Evolutionary conservation across 78 protist genomes (phyloP), one percentile per base, ranked within the genome.

Genomic region (Dictyostelium capitatum): DNA sequence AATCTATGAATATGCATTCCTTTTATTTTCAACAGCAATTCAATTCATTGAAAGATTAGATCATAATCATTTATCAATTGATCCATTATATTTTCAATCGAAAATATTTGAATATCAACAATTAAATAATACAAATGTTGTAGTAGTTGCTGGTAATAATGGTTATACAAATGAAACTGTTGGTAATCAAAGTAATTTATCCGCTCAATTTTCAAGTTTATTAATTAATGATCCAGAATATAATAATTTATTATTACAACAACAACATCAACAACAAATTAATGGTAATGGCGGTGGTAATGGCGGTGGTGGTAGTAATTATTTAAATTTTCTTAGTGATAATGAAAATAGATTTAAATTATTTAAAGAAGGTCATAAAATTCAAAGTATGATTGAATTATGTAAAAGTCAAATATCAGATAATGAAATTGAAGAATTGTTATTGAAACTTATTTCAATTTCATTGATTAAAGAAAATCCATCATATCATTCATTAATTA

Each of bases 41-140:
- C 62, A 85, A 85, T 57, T 85, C 7, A 85, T 85, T 19, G 92
- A 85, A 19, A 85, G 74, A 30, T 62, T 85, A 32, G 83, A 85
- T 85, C 83, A 85, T 62, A 47, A n/a, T 48, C 80, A 67, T 67
- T 19, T 85, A 9, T 75, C 82, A 41, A 85, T 85, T 9, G 92
- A 85, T 75, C 65, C 48, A 6, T 43, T 53, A 25, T 62, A 50
- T 65, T 85, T 85, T 20, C 37, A 72, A 54, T 6, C 50, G 41
- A 67, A 82, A n/a, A 4, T 82, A 70, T 15, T 48, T 48, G 70
- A 67, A 82, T 67, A 82, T 82, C 10, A 70, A 37, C 25, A 59
- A 53, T 70, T 53, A 41, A 82, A 70, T 43, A 53, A 62, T 4
- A 69, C 1, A 6, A 65, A 17, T 5, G 30, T 65, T 70, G 53